phyloP scores from a whole-genome alignment of 495 filamentous ascomycete genomes.

The Penicillium robsamsonii region DNA sequence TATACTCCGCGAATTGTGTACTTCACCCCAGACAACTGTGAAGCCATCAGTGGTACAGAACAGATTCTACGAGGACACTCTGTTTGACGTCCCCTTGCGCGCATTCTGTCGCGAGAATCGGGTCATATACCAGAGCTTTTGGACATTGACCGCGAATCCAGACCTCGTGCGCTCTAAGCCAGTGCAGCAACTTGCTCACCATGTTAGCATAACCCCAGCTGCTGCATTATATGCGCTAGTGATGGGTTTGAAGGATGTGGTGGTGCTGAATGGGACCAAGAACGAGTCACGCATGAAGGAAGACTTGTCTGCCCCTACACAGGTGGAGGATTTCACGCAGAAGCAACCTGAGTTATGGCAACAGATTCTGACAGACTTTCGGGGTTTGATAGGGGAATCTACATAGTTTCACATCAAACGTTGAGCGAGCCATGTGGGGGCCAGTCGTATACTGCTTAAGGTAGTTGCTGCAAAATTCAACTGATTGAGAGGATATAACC shows the following conservation, averaged over 20 bases:
- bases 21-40: constrained; percentile 38
- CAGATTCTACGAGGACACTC: constrained; percentile 59
- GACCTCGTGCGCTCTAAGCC: constrained; percentile 50
- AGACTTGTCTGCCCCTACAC: constrained; percentile 57
- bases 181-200: constrained; percentile 52
- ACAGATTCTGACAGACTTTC: constrained; percentile 45
- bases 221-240: constrained; percentile 69
- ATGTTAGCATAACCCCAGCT: constrained; percentile 44
- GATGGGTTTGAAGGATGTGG: constrained; percentile 54
- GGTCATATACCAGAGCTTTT: constrained; percentile 73
- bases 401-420: neutral
- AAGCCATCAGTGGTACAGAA: constrained; percentile 73
- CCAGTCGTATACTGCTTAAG: neutral
- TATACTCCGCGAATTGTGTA: constrained; percentile 52
- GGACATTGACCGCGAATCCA: constrained; percentile 74
- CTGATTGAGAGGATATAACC: neutral
- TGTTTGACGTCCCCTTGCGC: constrained; percentile 61
- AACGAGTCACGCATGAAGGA: constrained; percentile 60
- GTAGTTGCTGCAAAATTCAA: neutral
- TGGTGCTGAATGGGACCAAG: constrained; percentile 70
- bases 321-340: constrained; percentile 48
- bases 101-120: constrained; percentile 57
- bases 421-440: neutral
- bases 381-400: constrained; percentile 45
- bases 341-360: constrained; percentile 47